These are phyloP conservation scores for Fusarium udum DNA, from an alignment of 2,329 filamentous ascomycete species.

Conservation along the genomic window DNA sequence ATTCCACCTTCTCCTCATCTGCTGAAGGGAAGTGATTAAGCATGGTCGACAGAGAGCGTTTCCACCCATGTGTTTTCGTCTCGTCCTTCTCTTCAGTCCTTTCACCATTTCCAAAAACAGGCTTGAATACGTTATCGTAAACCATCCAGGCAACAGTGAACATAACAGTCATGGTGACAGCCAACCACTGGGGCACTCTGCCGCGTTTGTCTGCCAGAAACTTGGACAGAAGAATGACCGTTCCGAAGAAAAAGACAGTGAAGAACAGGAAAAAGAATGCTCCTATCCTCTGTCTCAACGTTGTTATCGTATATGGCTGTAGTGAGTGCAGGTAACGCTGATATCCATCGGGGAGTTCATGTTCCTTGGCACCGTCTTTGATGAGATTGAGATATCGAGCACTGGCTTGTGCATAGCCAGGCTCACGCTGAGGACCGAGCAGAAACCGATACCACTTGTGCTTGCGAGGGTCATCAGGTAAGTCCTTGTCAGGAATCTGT, in stretches of 20 bases:
- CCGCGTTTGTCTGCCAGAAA: conserved; percentile 74
- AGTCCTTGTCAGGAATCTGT: conserved; percentile 50
- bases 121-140: conserved; percentile 61
- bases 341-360: conserved; percentile 82
- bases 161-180: conserved; percentile 58
- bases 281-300: conserved; percentile 71
- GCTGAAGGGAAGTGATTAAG: conserved; percentile 1
- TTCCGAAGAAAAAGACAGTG: conserved; percentile 65
- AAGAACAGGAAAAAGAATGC: conserved; percentile 67
- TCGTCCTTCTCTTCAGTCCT: conserved; percentile 56
- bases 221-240: conserved; percentile 56
- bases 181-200: conserved; percentile 74
- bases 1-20: conserved; percentile 42
- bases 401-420: conserved; percentile 82
- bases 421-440: conserved; percentile 62
- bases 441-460: conserved; percentile 57
- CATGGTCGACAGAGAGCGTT: conserved; percentile 11
- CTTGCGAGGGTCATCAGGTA: conserved; percentile 47
- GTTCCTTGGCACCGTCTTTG: conserved; percentile 79
- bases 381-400: conserved; percentile 85
- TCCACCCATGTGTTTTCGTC: background rate
- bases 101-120: conserved; percentile 87
- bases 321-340: conserved; percentile 75
- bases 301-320: conserved; percentile 76
- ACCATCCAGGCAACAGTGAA: conserved; percentile 60